These are phyloP conservation scores for Baeospora myosura DNA, from an alignment of 1,284 basidiomycete genomes.

Conservation along the genomic window DNA sequence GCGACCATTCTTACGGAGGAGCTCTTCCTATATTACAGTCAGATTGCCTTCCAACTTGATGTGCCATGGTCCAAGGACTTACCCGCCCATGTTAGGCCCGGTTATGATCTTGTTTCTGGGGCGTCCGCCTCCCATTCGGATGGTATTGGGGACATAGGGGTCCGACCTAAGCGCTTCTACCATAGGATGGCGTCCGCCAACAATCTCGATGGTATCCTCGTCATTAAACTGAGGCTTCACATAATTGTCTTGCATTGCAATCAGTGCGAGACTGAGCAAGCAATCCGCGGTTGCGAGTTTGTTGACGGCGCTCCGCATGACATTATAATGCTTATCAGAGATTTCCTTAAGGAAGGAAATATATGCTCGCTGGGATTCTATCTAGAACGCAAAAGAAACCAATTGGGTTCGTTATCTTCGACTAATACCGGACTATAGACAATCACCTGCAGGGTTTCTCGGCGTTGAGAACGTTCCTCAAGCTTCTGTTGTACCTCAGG, in stretches of 20 bases:
- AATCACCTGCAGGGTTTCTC: conserved; percentile 61
- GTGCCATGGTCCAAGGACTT: conserved; percentile 11
- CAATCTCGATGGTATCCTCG: conserved; percentile 54
- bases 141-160: conserved; percentile 74
- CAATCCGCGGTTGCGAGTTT: conserved; percentile 80
- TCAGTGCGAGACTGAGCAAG: conserved; percentile 61
- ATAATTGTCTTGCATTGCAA: conserved; percentile 71
- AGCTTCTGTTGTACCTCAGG: conserved; percentile 64
- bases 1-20: conserved; percentile 72
- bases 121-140: conserved; percentile 47
- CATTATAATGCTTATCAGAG: conserved; percentile 54
- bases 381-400: conserved; percentile 19
- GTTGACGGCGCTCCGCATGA: conserved; percentile 68
- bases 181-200: conserved; percentile 77
- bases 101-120: conserved; percentile 73
- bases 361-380: conserved; percentile 63
- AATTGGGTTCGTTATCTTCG: no score
- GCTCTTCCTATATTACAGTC: conserved; percentile 47
- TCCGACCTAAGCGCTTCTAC: conserved; percentile 70
- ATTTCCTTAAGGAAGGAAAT: conserved; percentile 66
- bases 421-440: background rate
- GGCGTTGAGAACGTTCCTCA: conserved; percentile 69
- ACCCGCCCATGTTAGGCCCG: conserved; percentile 76
- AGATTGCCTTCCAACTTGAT: background rate
- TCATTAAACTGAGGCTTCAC: conserved; percentile 60